Evolutionary conservation across 495 filamentous ascomycete species (phyloP).

Genomic region (Bathelium albidoporum): DNA sequence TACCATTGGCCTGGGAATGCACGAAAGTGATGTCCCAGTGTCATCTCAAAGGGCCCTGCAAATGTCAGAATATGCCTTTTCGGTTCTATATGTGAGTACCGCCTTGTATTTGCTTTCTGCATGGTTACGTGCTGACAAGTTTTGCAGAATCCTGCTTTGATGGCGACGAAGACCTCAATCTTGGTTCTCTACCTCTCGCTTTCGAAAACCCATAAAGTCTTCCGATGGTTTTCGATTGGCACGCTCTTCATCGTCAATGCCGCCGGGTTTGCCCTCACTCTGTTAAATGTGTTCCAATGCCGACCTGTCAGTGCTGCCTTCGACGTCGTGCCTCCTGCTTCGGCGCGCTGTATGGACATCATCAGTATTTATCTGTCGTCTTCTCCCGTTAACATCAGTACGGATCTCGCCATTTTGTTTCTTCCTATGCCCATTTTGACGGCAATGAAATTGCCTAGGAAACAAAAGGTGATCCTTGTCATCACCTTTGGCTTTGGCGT

Average conservation of each 20-base stretch:
- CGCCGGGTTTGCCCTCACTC: constrained; percentile 66
- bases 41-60: constrained; percentile 42
- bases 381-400: constrained; percentile 72
- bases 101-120: constrained; percentile 5
- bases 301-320: constrained; percentile 58
- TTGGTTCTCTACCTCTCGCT: constrained; percentile 77
- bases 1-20: constrained; percentile 62
- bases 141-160: constrained; percentile 72
- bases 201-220: constrained; percentile 60
- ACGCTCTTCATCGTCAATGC: constrained; percentile 65
- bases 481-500: constrained; percentile 72
- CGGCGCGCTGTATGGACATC: constrained; percentile 57
- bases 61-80: constrained; percentile 68
- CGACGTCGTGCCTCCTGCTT: constrained; percentile 32
- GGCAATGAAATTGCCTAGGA: constrained; percentile 66
- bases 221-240: constrained; percentile 58
- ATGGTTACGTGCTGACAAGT: constrained; percentile 8
- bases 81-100: constrained; percentile 64
- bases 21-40: constrained; percentile 50
- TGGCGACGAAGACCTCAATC: constrained; percentile 85
- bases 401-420: constrained; percentile 72
- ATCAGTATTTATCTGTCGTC: constrained; percentile 76
- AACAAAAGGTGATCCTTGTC: constrained; percentile 75
- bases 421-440: constrained; percentile 84
- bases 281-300: constrained; percentile 87